Evolutionary conservation across 495 filamentous ascomycete genomes (phyloP).

Genomic region (Lepraria neglecta): DNA sequence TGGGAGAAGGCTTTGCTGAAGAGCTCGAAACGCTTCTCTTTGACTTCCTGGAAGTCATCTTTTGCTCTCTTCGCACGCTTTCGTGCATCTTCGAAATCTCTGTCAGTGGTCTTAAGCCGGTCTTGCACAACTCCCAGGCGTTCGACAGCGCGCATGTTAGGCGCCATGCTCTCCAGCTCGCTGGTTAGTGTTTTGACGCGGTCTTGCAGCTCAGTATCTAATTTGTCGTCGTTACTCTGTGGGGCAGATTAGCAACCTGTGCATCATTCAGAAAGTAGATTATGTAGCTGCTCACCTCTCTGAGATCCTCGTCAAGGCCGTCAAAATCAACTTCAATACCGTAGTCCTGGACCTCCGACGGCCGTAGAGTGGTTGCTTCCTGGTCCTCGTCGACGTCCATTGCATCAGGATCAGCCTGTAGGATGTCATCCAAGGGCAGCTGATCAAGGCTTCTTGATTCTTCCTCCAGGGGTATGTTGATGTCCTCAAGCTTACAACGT

Average conservation of each 20-base stretch:
- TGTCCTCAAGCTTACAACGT: constrained; percentile 88
- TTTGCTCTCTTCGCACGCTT: constrained; percentile 64
- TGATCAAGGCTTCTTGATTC: constrained; percentile 70
- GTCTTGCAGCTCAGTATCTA: constrained; percentile 74
- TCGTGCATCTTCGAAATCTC: constrained; percentile 80
- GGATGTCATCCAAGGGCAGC: constrained; percentile 79
- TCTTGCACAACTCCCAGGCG: constrained; percentile 80
- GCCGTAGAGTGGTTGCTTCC: constrained; percentile 40
- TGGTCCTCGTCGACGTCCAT: constrained; percentile 82
- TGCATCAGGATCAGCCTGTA: constrained; percentile 62
- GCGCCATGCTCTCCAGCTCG: constrained; percentile 87
- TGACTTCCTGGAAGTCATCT: constrained; percentile 74
- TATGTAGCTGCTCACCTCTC: constrained; percentile 51
- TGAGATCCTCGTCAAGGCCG: constrained; percentile 76
- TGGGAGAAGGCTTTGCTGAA: constrained; percentile 94
- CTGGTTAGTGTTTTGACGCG: constrained; percentile 64
- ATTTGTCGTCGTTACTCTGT: constrained; percentile 59
- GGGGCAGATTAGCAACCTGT: constrained; percentile 28
- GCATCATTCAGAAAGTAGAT: not conserved
- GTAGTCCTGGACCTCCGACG: constrained; percentile 66
- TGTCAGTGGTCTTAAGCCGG: constrained; percentile 76
- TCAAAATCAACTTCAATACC: constrained; percentile 91
- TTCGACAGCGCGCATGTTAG: constrained; percentile 92
- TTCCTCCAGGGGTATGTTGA: constrained; percentile 71
- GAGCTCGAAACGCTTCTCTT: constrained; percentile 74